These are phyloP conservation scores for Sarocladium kiliense DNA, from an alignment of 2,329 filamentous ascomycete species.

Conservation along the genomic window DNA sequence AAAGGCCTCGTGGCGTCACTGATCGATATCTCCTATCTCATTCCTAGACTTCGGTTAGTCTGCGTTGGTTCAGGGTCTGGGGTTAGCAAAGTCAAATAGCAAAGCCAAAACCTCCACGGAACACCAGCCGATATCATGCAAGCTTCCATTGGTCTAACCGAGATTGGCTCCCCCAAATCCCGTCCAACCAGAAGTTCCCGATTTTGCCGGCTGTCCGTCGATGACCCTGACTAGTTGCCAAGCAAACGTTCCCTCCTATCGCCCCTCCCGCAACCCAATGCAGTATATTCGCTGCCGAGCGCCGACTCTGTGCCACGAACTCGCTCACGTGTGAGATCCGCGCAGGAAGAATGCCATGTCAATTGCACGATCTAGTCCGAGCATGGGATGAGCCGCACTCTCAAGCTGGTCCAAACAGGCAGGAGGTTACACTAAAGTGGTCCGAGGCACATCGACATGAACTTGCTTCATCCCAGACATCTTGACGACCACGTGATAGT, in stretches of 20 bases:
- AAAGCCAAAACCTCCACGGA: neutral
- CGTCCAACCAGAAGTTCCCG: constrained; percentile 6
- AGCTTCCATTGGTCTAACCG: neutral
- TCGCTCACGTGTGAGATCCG: too few relatives aligned
- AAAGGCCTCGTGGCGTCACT: too few relatives aligned
- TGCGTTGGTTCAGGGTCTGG: neutral
- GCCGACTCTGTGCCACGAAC: neutral
- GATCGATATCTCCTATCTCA: too few relatives aligned
- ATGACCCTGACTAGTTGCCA: neutral
- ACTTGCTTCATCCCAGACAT: too few relatives aligned
- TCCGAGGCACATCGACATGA: neutral
- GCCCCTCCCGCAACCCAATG: neutral
- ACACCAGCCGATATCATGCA: neutral
- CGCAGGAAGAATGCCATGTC: neutral
- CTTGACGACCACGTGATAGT: too few relatives aligned
- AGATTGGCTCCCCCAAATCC: neutral
- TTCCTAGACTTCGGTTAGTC: neutral
- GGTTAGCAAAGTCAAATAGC: too few relatives aligned
- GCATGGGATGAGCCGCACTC: neutral
- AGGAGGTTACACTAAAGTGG: neutral
- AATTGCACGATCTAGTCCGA: neutral
- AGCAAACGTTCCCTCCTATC: neutral
- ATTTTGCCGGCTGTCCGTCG: neutral
- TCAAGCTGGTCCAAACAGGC: neutral
- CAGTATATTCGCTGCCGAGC: neutral